Percentiles rank a stretch among this genome's conserved stretches.
Conservation (phyloP, 1,139 yeast species). For the Saccharomyces pastorianus region DNA sequence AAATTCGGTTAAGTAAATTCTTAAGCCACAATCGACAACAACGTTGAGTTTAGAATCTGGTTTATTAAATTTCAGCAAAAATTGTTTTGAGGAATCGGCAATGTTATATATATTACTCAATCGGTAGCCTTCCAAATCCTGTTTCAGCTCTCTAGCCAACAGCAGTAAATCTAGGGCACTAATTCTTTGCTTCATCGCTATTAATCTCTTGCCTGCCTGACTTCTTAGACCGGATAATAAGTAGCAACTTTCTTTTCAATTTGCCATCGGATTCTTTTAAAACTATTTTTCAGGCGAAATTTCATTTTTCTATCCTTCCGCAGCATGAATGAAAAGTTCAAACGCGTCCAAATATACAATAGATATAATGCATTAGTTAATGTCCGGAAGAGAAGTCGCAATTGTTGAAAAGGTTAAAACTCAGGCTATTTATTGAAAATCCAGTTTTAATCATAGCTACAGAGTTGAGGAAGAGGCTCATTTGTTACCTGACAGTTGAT, state of each 20-base stretch:
- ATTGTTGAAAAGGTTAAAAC: not conserved
- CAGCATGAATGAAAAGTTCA: not conserved
- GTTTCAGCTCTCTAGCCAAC: constrained; percentile 56
- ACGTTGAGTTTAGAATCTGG: constrained; percentile 75
- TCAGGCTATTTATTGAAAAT: not conserved
- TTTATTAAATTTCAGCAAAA: constrained; percentile 67
- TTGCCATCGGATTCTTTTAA: not conserved
- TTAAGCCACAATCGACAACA: constrained; percentile 80
- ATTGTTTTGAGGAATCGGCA: constrained; percentile 63
- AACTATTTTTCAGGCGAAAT: not conserved
- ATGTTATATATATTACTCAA: constrained; percentile 82
- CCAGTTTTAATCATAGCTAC: not conserved
- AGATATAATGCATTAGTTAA: not conserved
- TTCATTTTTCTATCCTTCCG: not conserved
- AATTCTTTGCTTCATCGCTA: constrained; percentile 61
- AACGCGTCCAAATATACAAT: not conserved
- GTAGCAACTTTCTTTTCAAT: not conserved
- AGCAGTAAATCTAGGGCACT: constrained; percentile 76
- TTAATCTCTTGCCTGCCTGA: not conserved
- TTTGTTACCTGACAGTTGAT: not conserved
- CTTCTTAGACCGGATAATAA: not conserved
- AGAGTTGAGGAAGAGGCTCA: not conserved
- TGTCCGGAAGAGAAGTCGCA: not conserved
- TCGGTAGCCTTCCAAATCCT: constrained; percentile 53
- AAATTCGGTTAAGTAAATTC: constrained; percentile 69